phyloP scores from a whole-genome alignment of 2,329 filamentous ascomycete species.

The Xylariomycetidae sp. region DNA sequence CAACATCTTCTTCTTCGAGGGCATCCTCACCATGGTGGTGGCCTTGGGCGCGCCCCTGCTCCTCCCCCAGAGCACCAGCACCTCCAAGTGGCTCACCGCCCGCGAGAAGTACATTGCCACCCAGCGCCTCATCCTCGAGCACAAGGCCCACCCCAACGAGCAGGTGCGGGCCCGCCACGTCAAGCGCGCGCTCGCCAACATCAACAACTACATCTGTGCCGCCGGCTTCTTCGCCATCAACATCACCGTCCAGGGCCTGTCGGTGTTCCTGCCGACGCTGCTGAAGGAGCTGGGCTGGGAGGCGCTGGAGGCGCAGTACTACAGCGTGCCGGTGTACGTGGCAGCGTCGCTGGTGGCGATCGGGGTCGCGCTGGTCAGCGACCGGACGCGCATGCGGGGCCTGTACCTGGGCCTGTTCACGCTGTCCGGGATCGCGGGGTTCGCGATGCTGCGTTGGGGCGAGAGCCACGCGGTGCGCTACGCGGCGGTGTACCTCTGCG shows the following conservation, averaged over 20 bases:
- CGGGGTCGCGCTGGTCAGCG: slow-evolving; percentile 31
- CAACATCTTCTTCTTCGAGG: slow-evolving; percentile 60
- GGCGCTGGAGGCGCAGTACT: slow-evolving; percentile 34
- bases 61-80: slow-evolving; percentile 43
- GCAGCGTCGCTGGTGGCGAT: slow-evolving; percentile 34
- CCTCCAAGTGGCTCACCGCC: slow-evolving; percentile 43
- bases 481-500: slow-evolving; percentile 49
- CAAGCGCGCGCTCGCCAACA: slow-evolving; percentile 44
- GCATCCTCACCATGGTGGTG: slow-evolving; percentile 44
- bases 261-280: slow-evolving; percentile 45
- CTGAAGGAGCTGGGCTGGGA: slow-evolving; percentile 36
- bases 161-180: slow-evolving; percentile 42
- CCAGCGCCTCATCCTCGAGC: slow-evolving; percentile 44
- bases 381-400: slow-evolving; percentile 36
- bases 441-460: slow-evolving; percentile 44
- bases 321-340: slow-evolving; percentile 39
- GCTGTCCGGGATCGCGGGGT: slow-evolving; percentile 41
- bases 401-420: slow-evolving; percentile 35
- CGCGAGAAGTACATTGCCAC: slow-evolving; percentile 49
- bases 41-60: slow-evolving; percentile 43
- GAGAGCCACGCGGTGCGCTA: slow-evolving; percentile 30
- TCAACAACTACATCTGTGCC: slow-evolving; percentile 55
- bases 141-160: slow-evolving; percentile 39
- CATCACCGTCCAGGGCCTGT: slow-evolving; percentile 50
- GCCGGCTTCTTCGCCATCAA: slow-evolving; percentile 55